phyloP scores from a whole-genome alignment of 495 filamentous ascomycete genomes.

The Penicillium tannophilum region DNA sequence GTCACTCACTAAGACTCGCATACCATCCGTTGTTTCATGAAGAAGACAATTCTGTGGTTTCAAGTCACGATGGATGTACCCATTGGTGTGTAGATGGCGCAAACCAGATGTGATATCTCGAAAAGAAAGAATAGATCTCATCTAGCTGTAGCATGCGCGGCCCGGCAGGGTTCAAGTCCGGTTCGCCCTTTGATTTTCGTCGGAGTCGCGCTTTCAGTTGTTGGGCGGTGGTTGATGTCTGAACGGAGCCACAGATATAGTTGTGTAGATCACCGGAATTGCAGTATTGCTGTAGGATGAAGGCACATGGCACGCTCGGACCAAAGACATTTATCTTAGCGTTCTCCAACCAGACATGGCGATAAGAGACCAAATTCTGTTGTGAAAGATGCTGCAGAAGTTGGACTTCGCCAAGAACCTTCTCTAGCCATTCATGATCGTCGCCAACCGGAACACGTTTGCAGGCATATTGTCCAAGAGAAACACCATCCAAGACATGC shows the following conservation, averaged over 20 bases:
- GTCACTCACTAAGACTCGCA: slow-evolving; percentile 88
- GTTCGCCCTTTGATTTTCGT: slow-evolving; percentile 67
- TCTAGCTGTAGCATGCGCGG: slow-evolving; percentile 77
- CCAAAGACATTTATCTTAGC: slow-evolving; percentile 80
- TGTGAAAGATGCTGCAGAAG: slow-evolving; percentile 88
- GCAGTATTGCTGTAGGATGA: slow-evolving; percentile 97
- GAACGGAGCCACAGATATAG: slow-evolving; percentile 72
- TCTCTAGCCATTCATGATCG: slow-evolving; percentile 93
- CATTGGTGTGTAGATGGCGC: slow-evolving; percentile 86
- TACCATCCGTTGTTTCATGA: slow-evolving; percentile 67
- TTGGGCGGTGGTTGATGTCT: slow-evolving; percentile 67
- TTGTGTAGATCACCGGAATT: slow-evolving; percentile 90
- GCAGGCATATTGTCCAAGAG: slow-evolving; percentile 90
- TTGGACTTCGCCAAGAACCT: slow-evolving; percentile 90
- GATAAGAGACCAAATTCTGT: slow-evolving; percentile 94
- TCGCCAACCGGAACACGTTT: slow-evolving; percentile 95
- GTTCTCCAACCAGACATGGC: slow-evolving; percentile 96
- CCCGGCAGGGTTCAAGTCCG: slow-evolving; percentile 51
- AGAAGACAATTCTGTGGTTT: slow-evolving; percentile 97
- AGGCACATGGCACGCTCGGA: slow-evolving; percentile 90
- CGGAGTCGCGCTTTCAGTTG: slow-evolving; percentile 85
- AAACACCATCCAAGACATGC: slow-evolving; percentile 85
- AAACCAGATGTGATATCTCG: slow-evolving; percentile 92
- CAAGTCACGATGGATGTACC: slow-evolving; percentile 93
- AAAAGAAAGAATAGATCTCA: slow-evolving; percentile 94